A percentile compares a stretch with the other conserved stretches of the same genome.
These are phyloP conservation scores for Hibiscus trionum DNA, from an alignment of 345 rosid species.

Conservation along the genomic window DNA sequence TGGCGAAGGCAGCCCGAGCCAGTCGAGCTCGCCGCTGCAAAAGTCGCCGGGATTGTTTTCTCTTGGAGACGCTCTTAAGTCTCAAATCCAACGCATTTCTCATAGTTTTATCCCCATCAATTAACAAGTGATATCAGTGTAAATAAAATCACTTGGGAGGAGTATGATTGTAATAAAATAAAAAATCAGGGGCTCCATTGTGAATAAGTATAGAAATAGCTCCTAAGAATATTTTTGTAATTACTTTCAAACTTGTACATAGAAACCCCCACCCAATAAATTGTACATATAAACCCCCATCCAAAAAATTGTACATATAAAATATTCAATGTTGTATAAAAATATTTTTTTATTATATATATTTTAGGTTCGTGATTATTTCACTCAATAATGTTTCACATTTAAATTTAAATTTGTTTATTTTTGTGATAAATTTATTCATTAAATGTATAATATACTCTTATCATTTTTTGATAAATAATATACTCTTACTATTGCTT, in stretches of 20 bases:
- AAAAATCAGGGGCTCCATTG: not conserved
- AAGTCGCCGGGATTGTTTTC: slow-evolving; percentile 20
- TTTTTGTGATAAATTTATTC: too few species aligned
- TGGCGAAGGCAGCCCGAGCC: not conserved
- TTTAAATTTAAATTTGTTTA: too few species aligned
- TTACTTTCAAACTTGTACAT: not conserved
- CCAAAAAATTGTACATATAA: too few species aligned
- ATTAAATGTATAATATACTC: too few species aligned
- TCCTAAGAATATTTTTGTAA: not conserved
- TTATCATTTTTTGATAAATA: too few species aligned
- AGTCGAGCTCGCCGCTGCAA: not conserved
- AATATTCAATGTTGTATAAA: not conserved
- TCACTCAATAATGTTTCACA: not conserved
- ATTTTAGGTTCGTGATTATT: not conserved
- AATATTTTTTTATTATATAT: not conserved
- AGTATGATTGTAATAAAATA: not conserved
- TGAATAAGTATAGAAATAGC: not conserved
- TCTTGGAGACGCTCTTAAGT: slow-evolving; percentile 39
- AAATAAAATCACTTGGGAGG: not conserved
- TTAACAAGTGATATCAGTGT: not conserved
- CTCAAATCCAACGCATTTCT: slow-evolving; percentile 44
- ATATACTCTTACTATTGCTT: too few species aligned
- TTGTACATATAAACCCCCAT: not conserved
- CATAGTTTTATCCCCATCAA: slow-evolving; percentile 39
- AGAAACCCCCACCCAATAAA: not conserved